Evolutionary conservation across 2,329 filamentous ascomycete species (phyloP), one percentile per base, ranked within the genome.

Genomic region (Clonostachys chloroleuca): DNA sequence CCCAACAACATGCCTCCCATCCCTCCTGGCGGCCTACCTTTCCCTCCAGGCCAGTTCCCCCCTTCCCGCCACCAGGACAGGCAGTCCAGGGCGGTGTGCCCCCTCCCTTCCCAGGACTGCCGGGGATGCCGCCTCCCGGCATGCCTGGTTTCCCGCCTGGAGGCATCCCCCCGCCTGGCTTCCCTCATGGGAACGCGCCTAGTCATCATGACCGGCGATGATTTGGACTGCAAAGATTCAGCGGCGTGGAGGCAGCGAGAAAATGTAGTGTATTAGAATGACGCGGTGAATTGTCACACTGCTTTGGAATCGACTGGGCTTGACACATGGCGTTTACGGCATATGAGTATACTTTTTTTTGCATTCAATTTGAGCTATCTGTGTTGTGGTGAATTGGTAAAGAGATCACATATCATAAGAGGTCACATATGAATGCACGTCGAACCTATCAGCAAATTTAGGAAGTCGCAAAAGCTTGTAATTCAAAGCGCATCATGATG

Each of bases 101-200:
- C 39, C 75, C 78, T 7, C 74, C 75, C 49, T 50, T 50, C 64
- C 64, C 13, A 51, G 69, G 48, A 61, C 65, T 18, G 61, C 66
- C 42, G 24, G 24, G 24, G 62, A 46, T 68, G 49, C 63, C 66
- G 30, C 70, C 68, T 2, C 68, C 65, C 20, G 67, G 66, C 17
- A 68, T 74, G 24, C 24, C 24, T 47, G 70, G 68, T 5, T 74
- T 75, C 39, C 70, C 68, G 14, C 67, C 68, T 12, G 59, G 65
- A 17, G 59, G 60, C 47, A 51, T 45, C 17, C 56, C 58, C 17
- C 60, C 62, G 5, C 59, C 58, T 20, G 67, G 66, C 5, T 68
- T 67, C 51, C 60, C 59, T 46, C 61, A 62, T 16, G 61, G 60
- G 3, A 64, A 63, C 36, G 57, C 56, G 13, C 64, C 65, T 18